Evolutionary conservation across 1,284 basidiomycete genomes (phyloP).

Genomic region (Clitocybe nebularis): DNA sequence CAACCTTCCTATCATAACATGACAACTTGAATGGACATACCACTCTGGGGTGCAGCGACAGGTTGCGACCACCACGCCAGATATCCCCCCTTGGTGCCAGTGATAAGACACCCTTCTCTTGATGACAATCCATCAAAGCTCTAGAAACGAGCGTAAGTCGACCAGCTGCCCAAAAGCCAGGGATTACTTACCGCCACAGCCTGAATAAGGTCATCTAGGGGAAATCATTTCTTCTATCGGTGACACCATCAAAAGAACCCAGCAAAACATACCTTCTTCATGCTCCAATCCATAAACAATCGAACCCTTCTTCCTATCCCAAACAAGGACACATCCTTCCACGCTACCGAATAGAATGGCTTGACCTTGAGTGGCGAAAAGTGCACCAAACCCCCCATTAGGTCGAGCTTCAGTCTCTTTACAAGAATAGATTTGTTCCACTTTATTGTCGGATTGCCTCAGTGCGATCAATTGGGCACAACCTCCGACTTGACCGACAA

Average conservation of each 20-base stretch:
- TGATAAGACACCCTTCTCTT: slow-evolving; percentile 41
- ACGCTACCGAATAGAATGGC: slow-evolving; percentile 51
- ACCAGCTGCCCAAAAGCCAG: too few relatives aligned
- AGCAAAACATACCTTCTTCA: slow-evolving; percentile 40
- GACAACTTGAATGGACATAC: slow-evolving; percentile 16
- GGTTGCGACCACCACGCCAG: slow-evolving; percentile 58
- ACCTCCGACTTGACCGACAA: slow-evolving; percentile 49
- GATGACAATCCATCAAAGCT: slow-evolving; percentile 39
- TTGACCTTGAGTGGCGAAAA: slow-evolving; percentile 48
- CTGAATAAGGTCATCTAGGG: slow-evolving; percentile 46
- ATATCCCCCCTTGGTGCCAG: slow-evolving; percentile 50
- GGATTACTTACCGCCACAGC: slow-evolving; percentile 55
- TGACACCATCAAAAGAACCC: slow-evolving; percentile 5
- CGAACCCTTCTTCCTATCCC: slow-evolving; percentile 50
- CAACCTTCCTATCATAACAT: not conserved
- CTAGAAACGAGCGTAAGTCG: slow-evolving; percentile 26
- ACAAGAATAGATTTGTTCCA: slow-evolving; percentile 48
- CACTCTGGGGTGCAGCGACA: slow-evolving; percentile 22
- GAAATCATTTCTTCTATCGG: slow-evolving; percentile 7
- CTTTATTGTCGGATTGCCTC: slow-evolving; percentile 38
- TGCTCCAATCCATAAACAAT: slow-evolving; percentile 56
- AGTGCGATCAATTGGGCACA: slow-evolving; percentile 47
- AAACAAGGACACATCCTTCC: slow-evolving; percentile 51
- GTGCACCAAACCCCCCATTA: slow-evolving; percentile 36
- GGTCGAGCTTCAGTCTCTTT: slow-evolving; percentile 31